Evolutionary conservation across 306 rosid genomes (phyloP), one percentile per base, ranked within the genome.

Genomic region (Nissolia schottii): DNA sequence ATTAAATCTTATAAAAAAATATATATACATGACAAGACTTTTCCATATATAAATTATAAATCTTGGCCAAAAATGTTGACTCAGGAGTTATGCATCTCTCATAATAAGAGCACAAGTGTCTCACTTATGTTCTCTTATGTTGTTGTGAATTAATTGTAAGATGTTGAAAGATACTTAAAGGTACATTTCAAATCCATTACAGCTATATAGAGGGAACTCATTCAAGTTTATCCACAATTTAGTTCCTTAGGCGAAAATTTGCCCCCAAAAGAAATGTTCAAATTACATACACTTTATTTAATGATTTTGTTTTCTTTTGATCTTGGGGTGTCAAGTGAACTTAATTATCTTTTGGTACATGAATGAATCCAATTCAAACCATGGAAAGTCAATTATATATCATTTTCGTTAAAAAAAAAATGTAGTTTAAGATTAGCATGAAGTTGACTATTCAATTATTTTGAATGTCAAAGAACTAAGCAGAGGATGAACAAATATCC

Each of bases 21-120:
- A n/a, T n/a, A n/a, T n/a, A n/a, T n/a, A n/a, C n/a, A n/a, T n/a
- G n/a, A n/a, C n/a, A n/a, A n/a, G n/a, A n/a, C n/a, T n/a, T n/a
- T n/a, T n/a, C n/a, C n/a, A n/a, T n/a, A n/a, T n/a, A n/a, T 31
- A 16, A 49, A 28, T 23, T 19, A 27, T 61, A 23, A 31, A 19
- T 37, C 74, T 24, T 69, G 46, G 66, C 70, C 77, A 56, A 73
- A 79, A 81, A 32, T 67, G 79, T 49, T 81, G 85, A 77, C 82
- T 73, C 46, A n/a, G n/a, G 18, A 20, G 29, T 43, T 35, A 14
- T 16, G 11, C 23, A 29, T 18, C 34, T 74, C 22, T 37, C 49
- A 49, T 49, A 3, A 23, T 14, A n/a, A 49, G 56, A 6, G 64
- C 56, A 70, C 83, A 70, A 1, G 82, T 79, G 84, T 72, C 83